Conservation (phyloP, 495 filamentous ascomycete species). For the Parathielavia appendiculata region DNA sequence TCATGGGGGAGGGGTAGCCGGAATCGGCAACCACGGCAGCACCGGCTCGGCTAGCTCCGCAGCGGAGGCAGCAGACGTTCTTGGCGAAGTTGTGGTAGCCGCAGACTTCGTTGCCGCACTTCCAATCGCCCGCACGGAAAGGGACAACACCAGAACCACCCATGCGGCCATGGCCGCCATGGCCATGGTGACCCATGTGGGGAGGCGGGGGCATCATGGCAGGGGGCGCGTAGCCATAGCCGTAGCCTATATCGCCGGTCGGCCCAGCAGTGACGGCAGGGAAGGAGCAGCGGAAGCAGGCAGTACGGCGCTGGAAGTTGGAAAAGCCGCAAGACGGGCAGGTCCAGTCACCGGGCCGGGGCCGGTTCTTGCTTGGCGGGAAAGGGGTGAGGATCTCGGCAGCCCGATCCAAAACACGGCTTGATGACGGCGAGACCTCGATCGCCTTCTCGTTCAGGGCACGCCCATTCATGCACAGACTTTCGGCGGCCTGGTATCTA, state of each 20-base stretch:
- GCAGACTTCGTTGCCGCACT: conserved; percentile 96
- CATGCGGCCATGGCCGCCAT: conserved; percentile 65
- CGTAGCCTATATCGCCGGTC: conserved; percentile 67
- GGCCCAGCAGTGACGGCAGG: conserved; percentile 80
- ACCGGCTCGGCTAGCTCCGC: conserved; percentile 87
- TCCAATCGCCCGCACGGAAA: conserved; percentile 98
- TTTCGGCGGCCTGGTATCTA: conserved; percentile 71
- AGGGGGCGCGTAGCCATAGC: conserved; percentile 65
- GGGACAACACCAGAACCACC: conserved; percentile 85
- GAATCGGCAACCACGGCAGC: conserved; percentile 92
- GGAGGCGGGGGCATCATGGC: conserved; percentile 72
- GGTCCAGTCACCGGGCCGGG: conserved; percentile 96
- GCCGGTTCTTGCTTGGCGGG: conserved; percentile 96
- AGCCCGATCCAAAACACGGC: conserved; percentile 88
- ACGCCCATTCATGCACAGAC: conserved; percentile 97
- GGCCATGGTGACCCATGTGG: conserved; percentile 76
- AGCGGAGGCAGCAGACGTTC: conserved; percentile 95
- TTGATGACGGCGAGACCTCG: conserved; percentile 94
- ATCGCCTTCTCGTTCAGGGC: conserved; percentile 98
- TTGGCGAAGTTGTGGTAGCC: conserved; percentile 99
- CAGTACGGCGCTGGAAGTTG: conserved; percentile 96
- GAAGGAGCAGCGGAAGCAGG: conserved; percentile 98
- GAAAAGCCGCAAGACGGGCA: conserved; percentile 91
- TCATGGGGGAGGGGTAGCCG: conserved; percentile 86
- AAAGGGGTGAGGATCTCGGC: conserved; percentile 94